These are phyloP conservation scores for Wickerhamomyces hampshirensis DNA, from an alignment of 805 yeast species.

Conservation along the genomic window DNA sequence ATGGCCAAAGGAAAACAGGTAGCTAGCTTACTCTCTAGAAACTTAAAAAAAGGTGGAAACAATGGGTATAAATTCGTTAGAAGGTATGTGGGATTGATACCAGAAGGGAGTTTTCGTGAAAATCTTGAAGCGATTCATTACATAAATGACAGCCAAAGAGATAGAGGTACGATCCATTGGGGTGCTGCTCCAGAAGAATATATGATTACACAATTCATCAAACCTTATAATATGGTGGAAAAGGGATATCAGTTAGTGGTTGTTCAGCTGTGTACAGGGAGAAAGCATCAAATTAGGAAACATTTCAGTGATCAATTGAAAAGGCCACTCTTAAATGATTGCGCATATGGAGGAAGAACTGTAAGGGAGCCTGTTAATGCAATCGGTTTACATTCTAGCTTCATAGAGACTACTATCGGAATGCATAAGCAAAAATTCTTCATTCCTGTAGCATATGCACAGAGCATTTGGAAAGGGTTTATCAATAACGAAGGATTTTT, in stretches of 20 bases:
- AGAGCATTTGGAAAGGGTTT: conserved; percentile 25
- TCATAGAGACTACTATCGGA: conserved; percentile 30
- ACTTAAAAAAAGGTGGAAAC: conserved; percentile 31
- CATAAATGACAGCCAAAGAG: not conserved
- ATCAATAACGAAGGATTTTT: conserved; percentile 25
- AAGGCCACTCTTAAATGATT: conserved; percentile 29
- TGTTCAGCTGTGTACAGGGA: conserved; percentile 33
- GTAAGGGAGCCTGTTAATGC: conserved; percentile 3
- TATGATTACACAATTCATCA: conserved; percentile 14
- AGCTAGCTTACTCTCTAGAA: conserved; percentile 29
- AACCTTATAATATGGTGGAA: not conserved
- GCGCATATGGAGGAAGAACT: conserved; percentile 20
- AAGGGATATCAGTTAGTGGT: conserved; percentile 21
- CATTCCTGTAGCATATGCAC: conserved; percentile 15
- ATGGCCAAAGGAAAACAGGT: conserved; percentile 29
- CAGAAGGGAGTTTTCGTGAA: not conserved
- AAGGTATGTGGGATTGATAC: conserved; percentile 29
- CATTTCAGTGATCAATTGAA: conserved; percentile 24
- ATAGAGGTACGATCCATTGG: not conserved
- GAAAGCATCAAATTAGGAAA: conserved; percentile 36
- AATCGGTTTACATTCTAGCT: conserved; percentile 36
- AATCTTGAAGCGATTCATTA: not conserved
- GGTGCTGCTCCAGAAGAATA: conserved; percentile 2
- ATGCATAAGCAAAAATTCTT: not conserved
- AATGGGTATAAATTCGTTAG: conserved; percentile 31